Percentiles rank a stretch among this genome's conserved stretches.
Evolutionary conservation across 2,329 filamentous ascomycete species (phyloP).

Genomic region (Colletotrichum sp.): DNA sequence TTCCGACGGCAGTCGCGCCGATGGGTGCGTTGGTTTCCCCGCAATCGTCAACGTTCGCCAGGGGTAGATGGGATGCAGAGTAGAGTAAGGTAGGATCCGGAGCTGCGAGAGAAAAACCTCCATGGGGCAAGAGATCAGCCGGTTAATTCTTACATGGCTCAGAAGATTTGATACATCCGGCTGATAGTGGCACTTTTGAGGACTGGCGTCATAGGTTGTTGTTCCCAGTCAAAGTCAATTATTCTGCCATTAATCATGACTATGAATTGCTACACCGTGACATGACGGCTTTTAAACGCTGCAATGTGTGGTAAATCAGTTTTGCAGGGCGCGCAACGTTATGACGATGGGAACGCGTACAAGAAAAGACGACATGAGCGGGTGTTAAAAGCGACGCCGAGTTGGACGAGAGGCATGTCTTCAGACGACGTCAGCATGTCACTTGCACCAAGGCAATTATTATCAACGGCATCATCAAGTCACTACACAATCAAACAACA

Average conservation of each 20-base stretch:
- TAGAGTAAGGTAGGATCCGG: neutral
- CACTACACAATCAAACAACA: neutral
- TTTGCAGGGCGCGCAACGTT: neutral
- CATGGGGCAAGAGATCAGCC: neutral
- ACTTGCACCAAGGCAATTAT: neutral
- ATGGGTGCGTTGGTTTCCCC: neutral
- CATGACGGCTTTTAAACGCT: neutral
- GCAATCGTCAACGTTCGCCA: neutral
- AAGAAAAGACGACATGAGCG: neutral
- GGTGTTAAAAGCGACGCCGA: neutral
- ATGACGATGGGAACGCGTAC: neutral
- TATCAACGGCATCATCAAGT: too few species aligned
- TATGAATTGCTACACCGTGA: neutral
- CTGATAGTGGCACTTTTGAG: neutral
- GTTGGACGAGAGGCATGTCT: neutral
- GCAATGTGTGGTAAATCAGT: neutral
- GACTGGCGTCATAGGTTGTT: neutral
- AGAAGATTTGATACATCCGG: neutral
- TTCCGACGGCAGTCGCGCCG: neutral
- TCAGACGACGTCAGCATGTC: neutral
- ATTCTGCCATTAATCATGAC: rapidly evolving
- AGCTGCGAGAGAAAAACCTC: neutral
- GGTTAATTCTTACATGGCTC: neutral
- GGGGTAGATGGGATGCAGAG: neutral
- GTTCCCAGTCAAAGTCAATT: neutral